Evolutionary conservation across 768 basidiomycete genomes (phyloP).

Genomic region (Russula foetens): DNA sequence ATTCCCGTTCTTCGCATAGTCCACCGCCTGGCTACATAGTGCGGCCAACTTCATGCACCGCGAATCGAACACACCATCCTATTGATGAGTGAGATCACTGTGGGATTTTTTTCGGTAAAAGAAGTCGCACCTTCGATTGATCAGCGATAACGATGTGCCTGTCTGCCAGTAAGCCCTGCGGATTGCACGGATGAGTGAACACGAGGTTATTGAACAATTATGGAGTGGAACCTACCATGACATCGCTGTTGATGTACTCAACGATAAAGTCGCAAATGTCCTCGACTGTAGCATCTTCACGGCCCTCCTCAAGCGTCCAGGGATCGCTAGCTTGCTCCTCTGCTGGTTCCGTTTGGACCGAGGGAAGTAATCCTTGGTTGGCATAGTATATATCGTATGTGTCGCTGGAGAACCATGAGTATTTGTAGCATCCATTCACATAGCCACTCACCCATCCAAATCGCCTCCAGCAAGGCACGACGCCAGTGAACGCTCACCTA

Average conservation of each 20-base stretch:
- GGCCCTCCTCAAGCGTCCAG: conserved; percentile 14
- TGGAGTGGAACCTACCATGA: conserved; percentile 42
- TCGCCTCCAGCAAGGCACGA: conserved; percentile 73
- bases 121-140: conserved; percentile 51
- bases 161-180: conserved; percentile 60
- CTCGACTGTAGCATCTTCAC: conserved; percentile 44
- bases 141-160: conserved; percentile 67
- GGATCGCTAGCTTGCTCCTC: conserved; percentile 34
- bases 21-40: conserved; percentile 62
- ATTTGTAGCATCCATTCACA: neutral
- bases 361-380: conserved; percentile 47
- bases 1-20: conserved; percentile 73
- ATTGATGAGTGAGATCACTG: neutral
- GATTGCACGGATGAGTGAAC: neutral
- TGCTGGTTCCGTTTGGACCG: conserved; percentile 41
- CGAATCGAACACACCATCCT: conserved; percentile 56
- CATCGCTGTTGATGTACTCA: conserved; percentile 78
- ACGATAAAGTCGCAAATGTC: conserved; percentile 78
- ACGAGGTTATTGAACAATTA: neutral
- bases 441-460: conserved; percentile 53
- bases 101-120: neutral
- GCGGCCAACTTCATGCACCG: conserved; percentile 51
- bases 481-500: conserved; percentile 55
- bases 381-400: conserved; percentile 50
- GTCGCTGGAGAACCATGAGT: conserved; percentile 38